These are phyloP conservation scores for Yarrowia sp. DNA, from an alignment of 805 yeast genomes.

Conservation along the genomic window DNA sequence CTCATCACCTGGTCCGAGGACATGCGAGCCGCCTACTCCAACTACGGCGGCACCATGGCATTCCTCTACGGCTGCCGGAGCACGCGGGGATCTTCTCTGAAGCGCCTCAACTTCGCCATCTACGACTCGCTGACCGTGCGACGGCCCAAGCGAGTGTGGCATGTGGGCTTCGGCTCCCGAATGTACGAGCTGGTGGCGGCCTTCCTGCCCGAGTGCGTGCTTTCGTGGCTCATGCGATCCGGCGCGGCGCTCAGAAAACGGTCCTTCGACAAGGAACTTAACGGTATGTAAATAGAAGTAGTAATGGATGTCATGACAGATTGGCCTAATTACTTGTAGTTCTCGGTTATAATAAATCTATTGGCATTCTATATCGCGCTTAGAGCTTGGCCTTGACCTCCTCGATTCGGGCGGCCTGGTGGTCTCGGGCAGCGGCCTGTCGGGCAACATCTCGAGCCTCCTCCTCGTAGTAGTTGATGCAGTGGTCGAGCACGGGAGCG, in stretches of 20 bases:
- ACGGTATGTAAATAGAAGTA: conserved; percentile 20
- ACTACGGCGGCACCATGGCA: conserved; percentile 31
- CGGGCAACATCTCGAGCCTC: conserved; percentile 24
- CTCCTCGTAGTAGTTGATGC: conserved; percentile 20
- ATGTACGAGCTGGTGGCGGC: conserved; percentile 36
- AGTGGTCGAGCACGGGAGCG: conserved; percentile 21
- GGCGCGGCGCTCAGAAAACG: conserved; percentile 22
- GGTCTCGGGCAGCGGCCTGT: conserved; percentile 11
- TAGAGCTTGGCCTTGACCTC: conserved; percentile 25
- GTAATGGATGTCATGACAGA: background rate
- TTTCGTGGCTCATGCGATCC: conserved; percentile 43
- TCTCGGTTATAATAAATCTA: background rate
- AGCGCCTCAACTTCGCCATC: conserved; percentile 37
- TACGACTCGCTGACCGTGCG: conserved; percentile 36
- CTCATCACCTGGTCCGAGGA: conserved; percentile 45
- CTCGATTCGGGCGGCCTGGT: conserved; percentile 19
- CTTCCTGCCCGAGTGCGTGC: conserved; percentile 37
- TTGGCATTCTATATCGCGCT: background rate
- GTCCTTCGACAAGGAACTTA: conserved; percentile 20
- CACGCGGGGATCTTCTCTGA: conserved; percentile 37
- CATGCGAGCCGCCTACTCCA: conserved; percentile 39
- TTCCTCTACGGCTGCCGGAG: conserved; percentile 37
- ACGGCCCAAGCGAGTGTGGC: conserved; percentile 36
- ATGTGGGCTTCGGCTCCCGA: conserved; percentile 39
- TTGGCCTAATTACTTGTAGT: too few species aligned